A percentile compares a stretch with the other conserved stretches of the same genome.
Evolutionary conservation across 768 basidiomycete species (phyloP).

Genomic region (Tricholoma terreum): DNA sequence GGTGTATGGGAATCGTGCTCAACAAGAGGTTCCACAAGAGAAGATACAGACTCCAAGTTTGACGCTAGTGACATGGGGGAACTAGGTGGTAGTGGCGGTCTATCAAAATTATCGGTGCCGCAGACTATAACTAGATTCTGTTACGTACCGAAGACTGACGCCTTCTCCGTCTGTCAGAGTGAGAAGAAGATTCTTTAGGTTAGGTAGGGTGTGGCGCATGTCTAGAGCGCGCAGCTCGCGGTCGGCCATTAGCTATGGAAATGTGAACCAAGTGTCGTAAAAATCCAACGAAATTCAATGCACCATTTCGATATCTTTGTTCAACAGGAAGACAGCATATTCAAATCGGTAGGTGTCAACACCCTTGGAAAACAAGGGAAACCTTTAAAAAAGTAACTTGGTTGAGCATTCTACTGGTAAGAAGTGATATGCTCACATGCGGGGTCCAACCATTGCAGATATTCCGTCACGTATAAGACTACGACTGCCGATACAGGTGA

Average conservation of each 20-base stretch:
- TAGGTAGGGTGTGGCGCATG: constrained; percentile 93
- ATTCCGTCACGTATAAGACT: constrained; percentile 92
- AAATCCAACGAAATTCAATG: constrained; percentile 15
- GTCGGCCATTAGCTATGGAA: constrained; percentile 79
- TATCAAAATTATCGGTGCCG: constrained; percentile 18
- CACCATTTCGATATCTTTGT: constrained; percentile 97
- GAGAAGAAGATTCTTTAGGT: constrained; percentile 90
- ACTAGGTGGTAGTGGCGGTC: constrained; percentile 14
- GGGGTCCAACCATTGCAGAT: constrained; percentile 91
- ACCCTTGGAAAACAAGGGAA: constrained; percentile 91
- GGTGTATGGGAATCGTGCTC: constrained; percentile 31
- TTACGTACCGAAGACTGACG: constrained; percentile 43
- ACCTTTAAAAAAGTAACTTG: constrained; percentile 47
- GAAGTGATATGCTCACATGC: constrained; percentile 61
- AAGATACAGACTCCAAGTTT: constrained; percentile 17
- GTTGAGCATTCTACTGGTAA: background rate
- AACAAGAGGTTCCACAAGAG: constrained; percentile 19
- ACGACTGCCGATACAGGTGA: constrained; percentile 86
- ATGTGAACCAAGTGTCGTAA: constrained; percentile 10
- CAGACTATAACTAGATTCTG: constrained; percentile 10
- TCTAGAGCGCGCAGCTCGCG: constrained; percentile 87
- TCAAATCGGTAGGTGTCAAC: constrained; percentile 97
- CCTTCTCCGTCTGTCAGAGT: constrained; percentile 75
- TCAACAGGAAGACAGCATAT: constrained; percentile 94
- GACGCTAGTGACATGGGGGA: constrained; percentile 28